Base-by-base conservation (phyloP, 208 protist species). In the Crithidia bombi region DNA sequence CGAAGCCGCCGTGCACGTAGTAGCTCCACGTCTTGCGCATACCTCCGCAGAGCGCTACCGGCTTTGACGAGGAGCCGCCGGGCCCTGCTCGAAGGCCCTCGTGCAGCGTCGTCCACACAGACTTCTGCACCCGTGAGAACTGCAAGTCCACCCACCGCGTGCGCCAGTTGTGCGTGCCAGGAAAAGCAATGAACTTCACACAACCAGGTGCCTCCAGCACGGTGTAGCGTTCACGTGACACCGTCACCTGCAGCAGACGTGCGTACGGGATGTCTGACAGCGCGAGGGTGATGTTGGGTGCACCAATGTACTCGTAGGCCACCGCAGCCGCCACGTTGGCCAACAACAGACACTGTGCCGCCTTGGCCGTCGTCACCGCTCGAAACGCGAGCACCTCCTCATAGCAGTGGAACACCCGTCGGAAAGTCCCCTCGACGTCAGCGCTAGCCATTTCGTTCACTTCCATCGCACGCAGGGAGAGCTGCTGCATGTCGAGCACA, bases 101-200 rank as follows among this genome's bases (percentile, higher is more conserved):
- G 59, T 87, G 52, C 41, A 90, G 52, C 33, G 43, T 54, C 30
- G 71, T 55, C 79, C 81, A 90, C 61, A 82, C 63, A 25, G 49
- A 21, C 57, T 75, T 51, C 39, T 58, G 39, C 30, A 76, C 67
- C 19, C 65, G 80, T 19, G 73, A 57, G 57, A 85, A 82, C 25
- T 74, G 67, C 39, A 91, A 17, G 55, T 88, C 75, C 10, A 84
- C 77, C 49, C 78, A 59, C 41, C 75, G 65, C 46, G 90, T 95
- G 14, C 87, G 85, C 77, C 75, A 87, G 78, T 95, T 85, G 76
- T 95, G 87, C 38, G 90, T 91, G 61, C 90, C 90, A 5, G 90
- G 86, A 43, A 95, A 91, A 25, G 90, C 69, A 25, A 95, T 79
- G 67, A 85, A 91, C 76, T 87, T 90, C 33, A 91, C 78, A 23